These are phyloP conservation scores for Lodderomyces pseudojiufengensis DNA, from an alignment of 1,139 yeast genomes.

Conservation along the genomic window DNA sequence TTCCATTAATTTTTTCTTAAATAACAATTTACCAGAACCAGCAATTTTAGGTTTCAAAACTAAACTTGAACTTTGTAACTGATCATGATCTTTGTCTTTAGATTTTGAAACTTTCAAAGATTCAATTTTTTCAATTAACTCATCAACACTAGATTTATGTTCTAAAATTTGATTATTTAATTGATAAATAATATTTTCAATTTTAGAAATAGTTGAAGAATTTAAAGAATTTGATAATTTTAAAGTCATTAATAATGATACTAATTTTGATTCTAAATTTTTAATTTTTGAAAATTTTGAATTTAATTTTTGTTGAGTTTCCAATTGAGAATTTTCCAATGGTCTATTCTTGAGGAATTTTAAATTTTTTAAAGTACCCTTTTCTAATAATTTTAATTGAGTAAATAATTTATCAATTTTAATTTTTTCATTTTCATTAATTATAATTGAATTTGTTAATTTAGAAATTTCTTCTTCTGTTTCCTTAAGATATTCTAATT, in stretches of 20 bases:
- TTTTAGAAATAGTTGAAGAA: slow-evolving; percentile 16
- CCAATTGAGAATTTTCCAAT: slow-evolving; percentile 21
- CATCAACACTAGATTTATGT: slow-evolving; percentile 15
- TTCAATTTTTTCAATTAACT: slow-evolving; percentile 12
- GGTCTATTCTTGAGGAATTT: slow-evolving; percentile 17
- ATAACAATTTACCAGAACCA: too few relatives aligned
- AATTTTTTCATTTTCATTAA: slow-evolving; percentile 14
- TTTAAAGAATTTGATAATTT: slow-evolving; percentile 19
- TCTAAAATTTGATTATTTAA: slow-evolving; percentile 19
- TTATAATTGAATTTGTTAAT: slow-evolving; percentile 8
- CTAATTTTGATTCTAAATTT: slow-evolving; percentile 18
- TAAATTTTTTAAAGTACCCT: slow-evolving; percentile 9
- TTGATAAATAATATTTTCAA: slow-evolving; percentile 22
- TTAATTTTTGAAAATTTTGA: slow-evolving; percentile 17
- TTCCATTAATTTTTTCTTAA: too few relatives aligned
- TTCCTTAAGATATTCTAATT: neutral
- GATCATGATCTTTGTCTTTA: too few relatives aligned
- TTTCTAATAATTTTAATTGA: slow-evolving; percentile 14
- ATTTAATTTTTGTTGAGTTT: slow-evolving; percentile 19
- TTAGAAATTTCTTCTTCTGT: slow-evolving; percentile 5
- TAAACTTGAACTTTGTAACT: too few relatives aligned
- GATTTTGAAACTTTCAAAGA: slow-evolving; percentile 5
- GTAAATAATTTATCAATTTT: slow-evolving; percentile 19
- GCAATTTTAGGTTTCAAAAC: too few relatives aligned
- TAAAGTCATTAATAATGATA: slow-evolving; percentile 23